These are phyloP conservation scores for Fusarium chaquense DNA, from an alignment of 2,329 filamentous ascomycete genomes.

Conservation along the genomic window DNA sequence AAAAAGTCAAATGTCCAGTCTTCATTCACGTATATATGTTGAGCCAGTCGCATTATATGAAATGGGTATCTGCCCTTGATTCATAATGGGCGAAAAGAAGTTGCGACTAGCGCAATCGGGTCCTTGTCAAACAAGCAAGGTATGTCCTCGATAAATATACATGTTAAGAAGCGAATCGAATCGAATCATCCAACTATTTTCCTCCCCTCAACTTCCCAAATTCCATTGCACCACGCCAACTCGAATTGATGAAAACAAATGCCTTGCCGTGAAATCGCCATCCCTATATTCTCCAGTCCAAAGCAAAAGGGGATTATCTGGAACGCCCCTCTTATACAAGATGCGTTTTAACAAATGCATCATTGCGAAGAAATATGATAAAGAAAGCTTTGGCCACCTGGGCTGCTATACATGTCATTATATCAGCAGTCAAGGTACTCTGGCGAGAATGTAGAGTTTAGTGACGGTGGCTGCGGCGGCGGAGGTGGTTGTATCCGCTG, in stretches of 20 bases:
- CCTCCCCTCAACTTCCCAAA: slow-evolving; percentile 12
- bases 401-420: slow-evolving; percentile 11
- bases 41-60: background rate
- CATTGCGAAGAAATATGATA: slow-evolving; percentile 17
- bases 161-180: slow-evolving; percentile 46
- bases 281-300: slow-evolving; percentile 33
- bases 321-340: slow-evolving; percentile 19
- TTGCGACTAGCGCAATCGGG: slow-evolving; percentile 19
- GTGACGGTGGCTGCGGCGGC: slow-evolving; percentile 48
- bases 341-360: slow-evolving; percentile 26
- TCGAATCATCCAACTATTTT: slow-evolving; percentile 41
- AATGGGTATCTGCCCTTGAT: slow-evolving; percentile 31
- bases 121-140: slow-evolving; percentile 38
- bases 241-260: slow-evolving; percentile 22
- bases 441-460: slow-evolving; percentile 29
- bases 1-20: background rate
- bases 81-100: slow-evolving; percentile 36
- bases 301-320: slow-evolving; percentile 5
- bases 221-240: slow-evolving; percentile 20
- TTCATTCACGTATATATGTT: background rate
- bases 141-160: slow-evolving; percentile 49
- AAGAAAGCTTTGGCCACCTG: slow-evolving; percentile 4
- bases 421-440: slow-evolving; percentile 30
- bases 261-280: slow-evolving; percentile 27
- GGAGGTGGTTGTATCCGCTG: slow-evolving; percentile 35